Percentiles rank a stretch among this genome's conserved stretches.
These are phyloP conservation scores for Debaryomyces coudertii DNA, from an alignment of 1,139 yeast genomes.

Conservation along the genomic window DNA sequence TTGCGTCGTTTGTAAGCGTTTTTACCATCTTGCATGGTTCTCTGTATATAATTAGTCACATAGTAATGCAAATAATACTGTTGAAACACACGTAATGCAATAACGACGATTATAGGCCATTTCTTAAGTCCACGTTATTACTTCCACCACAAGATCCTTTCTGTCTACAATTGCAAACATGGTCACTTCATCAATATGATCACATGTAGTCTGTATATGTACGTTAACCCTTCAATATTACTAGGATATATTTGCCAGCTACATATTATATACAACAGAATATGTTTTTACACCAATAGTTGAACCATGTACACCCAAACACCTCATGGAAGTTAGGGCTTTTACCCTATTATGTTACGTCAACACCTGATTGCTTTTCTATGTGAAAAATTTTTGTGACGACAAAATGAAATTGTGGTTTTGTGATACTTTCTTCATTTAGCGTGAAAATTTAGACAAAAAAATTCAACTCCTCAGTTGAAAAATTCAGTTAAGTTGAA, in stretches of 20 bases:
- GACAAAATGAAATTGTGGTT: constrained; percentile 6
- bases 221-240: neutral
- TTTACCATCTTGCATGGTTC: constrained; percentile 5
- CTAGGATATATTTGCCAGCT: neutral
- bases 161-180: neutral
- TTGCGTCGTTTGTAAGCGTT: constrained; percentile 68
- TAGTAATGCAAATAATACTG: constrained; percentile 4
- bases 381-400: constrained; percentile 7
- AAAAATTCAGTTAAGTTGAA: constrained; percentile 11
- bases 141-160: neutral
- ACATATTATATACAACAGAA: neutral
- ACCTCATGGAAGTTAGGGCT: neutral
- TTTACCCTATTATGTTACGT: neutral
- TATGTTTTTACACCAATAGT: neutral
- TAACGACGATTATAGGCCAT: neutral
- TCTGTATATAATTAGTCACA: constrained; percentile 12
- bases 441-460: constrained; percentile 13
- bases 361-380: neutral
- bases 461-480: constrained; percentile 8
- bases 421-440: constrained; percentile 11
- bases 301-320: neutral
- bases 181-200: too few relatives aligned
- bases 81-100: neutral
- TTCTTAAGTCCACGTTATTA: neutral
- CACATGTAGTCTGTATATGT: too few relatives aligned